Base-by-base conservation (phyloP, 805 yeast species). In the Henningerozyma blattae region DNA sequence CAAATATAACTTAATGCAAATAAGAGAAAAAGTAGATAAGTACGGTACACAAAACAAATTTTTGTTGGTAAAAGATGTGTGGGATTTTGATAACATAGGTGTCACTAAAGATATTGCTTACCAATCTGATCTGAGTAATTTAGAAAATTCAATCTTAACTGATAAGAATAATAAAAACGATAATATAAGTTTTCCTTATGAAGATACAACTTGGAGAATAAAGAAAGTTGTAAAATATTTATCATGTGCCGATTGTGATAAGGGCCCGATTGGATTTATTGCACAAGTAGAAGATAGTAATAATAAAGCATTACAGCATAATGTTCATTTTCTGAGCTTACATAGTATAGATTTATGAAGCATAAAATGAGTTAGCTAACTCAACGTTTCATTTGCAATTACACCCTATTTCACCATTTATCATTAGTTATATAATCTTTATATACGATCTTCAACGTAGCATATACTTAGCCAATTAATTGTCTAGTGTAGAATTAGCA, bases 1-100 rank as follows among this genome's bases (percentile, higher is more conserved):
- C 1, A 22, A 33, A 5, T 45, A 46, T 28, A 43, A 47, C 16
- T 16, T 55, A n/a, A 44, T 49, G 50, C 43, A 44, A 18, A 30
- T 24, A 10, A 28, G 17, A 15, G 20, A 27, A 4, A 20, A 33
- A 9, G 18, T 28, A 3, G 33, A 34, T 1, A 29, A 36, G 1
- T 10, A 3, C 1, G 27, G 14, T 1, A 16, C n/a, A n/a, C n/a
- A 30, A 8, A 43, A 35, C 7, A 33, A 37, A 6, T 76, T 73
- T 46, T 60, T 65, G 28, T 46, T 59, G 19, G 58, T 77, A 2
- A 46, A 56, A 2, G 83, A 78, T 45, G 73, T 76, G 34, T 81
- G 91, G 91, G 81, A 72, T 41, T 81, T 81, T 45, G 87, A 81
- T 41, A 81, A 81, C 46, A 70, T 81, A 30, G 87, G 85, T 1